A percentile compares a stretch with the other conserved stretches of the same genome.
These are phyloP conservation scores for Ophiocordyceps camponoti-floridani DNA, from an alignment of 2,329 filamentous ascomycete genomes.

Conservation along the genomic window DNA sequence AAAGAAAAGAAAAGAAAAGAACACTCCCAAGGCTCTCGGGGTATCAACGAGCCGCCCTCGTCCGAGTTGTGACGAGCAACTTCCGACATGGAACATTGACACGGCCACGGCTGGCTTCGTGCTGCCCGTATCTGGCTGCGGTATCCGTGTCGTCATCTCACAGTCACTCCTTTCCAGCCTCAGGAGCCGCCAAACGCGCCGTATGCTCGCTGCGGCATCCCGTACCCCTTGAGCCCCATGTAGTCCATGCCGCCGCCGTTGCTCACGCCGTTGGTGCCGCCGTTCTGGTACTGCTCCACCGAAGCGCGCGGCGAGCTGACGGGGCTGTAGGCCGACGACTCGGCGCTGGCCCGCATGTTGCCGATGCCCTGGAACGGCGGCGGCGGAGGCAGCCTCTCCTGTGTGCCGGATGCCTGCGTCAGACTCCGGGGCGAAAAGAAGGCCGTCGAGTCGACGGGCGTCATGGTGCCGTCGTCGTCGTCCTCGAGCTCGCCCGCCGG, in stretches of 20 bases:
- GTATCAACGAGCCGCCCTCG: background rate
- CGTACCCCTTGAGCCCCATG: constrained; percentile 17
- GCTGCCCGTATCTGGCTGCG: too few relatives aligned
- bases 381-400: constrained; percentile 27
- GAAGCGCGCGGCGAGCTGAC: constrained; percentile 50
- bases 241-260: constrained; percentile 18
- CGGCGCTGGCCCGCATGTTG: constrained; percentile 39
- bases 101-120: too few relatives aligned
- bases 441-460: constrained; percentile 47
- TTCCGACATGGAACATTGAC: too few relatives aligned
- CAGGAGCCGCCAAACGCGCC: constrained; percentile 4
- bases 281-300: constrained; percentile 20
- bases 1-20: background rate
- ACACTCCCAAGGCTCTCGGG: background rate
- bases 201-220: constrained; percentile 11
- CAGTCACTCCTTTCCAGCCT: background rate
- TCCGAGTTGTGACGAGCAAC: too few relatives aligned
- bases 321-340: constrained; percentile 61
- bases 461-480: constrained; percentile 50
- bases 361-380: constrained; percentile 40
- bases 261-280: constrained; percentile 14
- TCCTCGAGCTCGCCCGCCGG: constrained; percentile 60
- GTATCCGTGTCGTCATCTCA: too few relatives aligned
- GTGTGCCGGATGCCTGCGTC: constrained; percentile 12
- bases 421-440: constrained; percentile 46